A percentile compares a stretch with the other conserved stretches of the same genome.
Conservation (phyloP, 1,284 basidiomycete genomes). For the Marasmius oreades region DNA sequence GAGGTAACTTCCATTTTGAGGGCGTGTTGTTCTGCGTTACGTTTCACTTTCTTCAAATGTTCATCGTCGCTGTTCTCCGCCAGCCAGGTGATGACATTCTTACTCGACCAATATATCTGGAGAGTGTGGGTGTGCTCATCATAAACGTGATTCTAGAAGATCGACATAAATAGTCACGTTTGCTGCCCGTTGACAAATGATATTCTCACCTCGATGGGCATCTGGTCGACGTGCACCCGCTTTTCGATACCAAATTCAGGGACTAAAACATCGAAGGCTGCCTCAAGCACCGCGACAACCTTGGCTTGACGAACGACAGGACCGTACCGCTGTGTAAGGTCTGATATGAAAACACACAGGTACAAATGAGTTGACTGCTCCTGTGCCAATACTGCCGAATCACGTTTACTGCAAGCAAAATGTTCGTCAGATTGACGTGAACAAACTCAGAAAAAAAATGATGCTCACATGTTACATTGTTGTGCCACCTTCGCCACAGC, state of each 20-base stretch:
- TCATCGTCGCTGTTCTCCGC: slow-evolving; percentile 94
- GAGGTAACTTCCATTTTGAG: slow-evolving; percentile 84
- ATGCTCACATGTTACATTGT: slow-evolving; percentile 88
- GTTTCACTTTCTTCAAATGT: slow-evolving; percentile 88
- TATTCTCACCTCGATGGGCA: slow-evolving; percentile 85
- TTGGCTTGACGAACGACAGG: slow-evolving; percentile 91
- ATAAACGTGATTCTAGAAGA: slow-evolving; percentile 79
- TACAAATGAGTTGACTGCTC: slow-evolving; percentile 96
- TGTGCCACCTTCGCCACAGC: slow-evolving; percentile 96
- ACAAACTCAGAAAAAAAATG: background rate
- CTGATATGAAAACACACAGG: slow-evolving; percentile 90
- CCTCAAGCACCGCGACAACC: slow-evolving; percentile 91
- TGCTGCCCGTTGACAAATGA: background rate
- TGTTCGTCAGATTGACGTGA: slow-evolving; percentile 9
- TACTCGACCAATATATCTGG: slow-evolving; percentile 88
- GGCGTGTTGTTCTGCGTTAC: slow-evolving; percentile 81
- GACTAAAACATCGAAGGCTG: slow-evolving; percentile 92
- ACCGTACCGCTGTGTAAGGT: slow-evolving; percentile 91
- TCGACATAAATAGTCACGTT: slow-evolving; percentile 11
- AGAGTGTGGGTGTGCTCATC: slow-evolving; percentile 90
- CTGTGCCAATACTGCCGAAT: slow-evolving; percentile 88
- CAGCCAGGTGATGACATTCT: slow-evolving; percentile 92
- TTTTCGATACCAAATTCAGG: slow-evolving; percentile 98
- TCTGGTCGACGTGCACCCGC: slow-evolving; percentile 96
- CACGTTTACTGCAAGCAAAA: slow-evolving; percentile 68